Base-by-base conservation (phyloP, 306 rosid species). In the Alnus glutinosa region DNA sequence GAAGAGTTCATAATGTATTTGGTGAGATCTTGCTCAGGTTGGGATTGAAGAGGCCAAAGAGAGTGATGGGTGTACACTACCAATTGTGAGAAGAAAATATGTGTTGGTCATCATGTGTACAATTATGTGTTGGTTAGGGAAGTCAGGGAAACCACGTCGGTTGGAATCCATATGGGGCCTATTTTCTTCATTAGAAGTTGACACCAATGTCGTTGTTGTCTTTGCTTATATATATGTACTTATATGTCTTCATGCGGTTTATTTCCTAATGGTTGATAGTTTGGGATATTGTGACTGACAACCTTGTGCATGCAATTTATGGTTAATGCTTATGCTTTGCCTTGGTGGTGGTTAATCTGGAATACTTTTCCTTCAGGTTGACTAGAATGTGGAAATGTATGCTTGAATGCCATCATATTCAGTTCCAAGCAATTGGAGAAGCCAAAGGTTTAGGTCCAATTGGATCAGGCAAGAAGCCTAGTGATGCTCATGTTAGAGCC, bases 321-420 rank as follows among this genome's bases (percentile, higher is more conserved):
- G 7, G 32, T 51, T 70, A 42, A 32, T 42, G 75, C 7, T 49
- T 72, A 57, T 71, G 30, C 49, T 70, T 68, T 67, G 62, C 72
- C 80, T 59, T 37, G 70, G 69, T 66, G 16, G 37, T 73, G 50
- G 50, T 77, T 14, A 36, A 36, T 61, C 42, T 68, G 75, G 52
- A 42, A 28, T 39, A 23, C 77, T 34, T 77, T 82, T 37, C 62
- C 74, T 82, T 61, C 92, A 96, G 99, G 88, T 85, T 96, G 78
- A 80, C 89, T 73, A 78, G 86, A 87, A 96, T 96, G 99, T 96
- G 99, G 99, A 91, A 85, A 83, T 87, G 87, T 79, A 96, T 96
- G 99, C 94, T 93, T 18, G 98, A 93, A 71, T 96, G 99, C 80
- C 99, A 96, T 85, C 96, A 67, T 78, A 87, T 47, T 73, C 99